Base-by-base conservation (phyloP, 192 early-diverging fungal genomes). In the Rhizoclosmatium sp. region DNA sequence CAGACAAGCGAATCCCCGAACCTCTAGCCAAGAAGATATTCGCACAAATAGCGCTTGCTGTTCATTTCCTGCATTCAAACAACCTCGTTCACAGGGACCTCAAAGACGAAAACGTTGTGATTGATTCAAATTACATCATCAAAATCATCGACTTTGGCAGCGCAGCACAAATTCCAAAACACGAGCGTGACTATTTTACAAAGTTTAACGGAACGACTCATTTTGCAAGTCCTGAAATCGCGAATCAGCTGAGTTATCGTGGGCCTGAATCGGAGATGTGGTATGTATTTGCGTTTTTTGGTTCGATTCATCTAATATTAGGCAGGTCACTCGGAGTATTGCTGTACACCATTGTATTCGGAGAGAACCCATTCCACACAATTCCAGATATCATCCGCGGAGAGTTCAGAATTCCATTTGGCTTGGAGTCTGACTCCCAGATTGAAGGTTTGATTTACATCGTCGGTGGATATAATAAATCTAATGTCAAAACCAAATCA, bases 101-200 rank as follows among this genome's bases (percentile, higher is more conserved):
- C 4, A 71, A 71, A 7, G n/a, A 47, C 49, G 75, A 71, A 83
- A 88, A 88, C 73, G 77, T 87, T 76, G 86, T 88, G 19, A 79
- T 88, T 40, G 82, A 88, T 60, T 73, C 47, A 3, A 40, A 81
- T 45, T 87, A 86, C 76, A 54, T 59, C 19, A 72, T 87, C 59
- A 88, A 88, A 69, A 46, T 88, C 45, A 81, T 88, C 47, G 86
- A 88, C 67, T 88, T 88, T 81, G 87, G 87, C 0, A 85, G 79
- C 31, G 79, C 87, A 0, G 80, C 83, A 0, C 64, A 59, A 3
- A 88, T 88, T 68, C 86, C 87, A 23, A 69, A 23, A 21, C 23
- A 5, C 21, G 49, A 61, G 41, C 58, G 76, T 5, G 66, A 88
- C 16, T 88, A 83, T 69, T 88, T 88, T 60, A 80, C 74, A 48